Percentiles rank a stretch among this genome's conserved stretches.
phyloP scores from a whole-genome alignment of 2,329 filamentous ascomycete species.

The Nemania abortiva region DNA sequence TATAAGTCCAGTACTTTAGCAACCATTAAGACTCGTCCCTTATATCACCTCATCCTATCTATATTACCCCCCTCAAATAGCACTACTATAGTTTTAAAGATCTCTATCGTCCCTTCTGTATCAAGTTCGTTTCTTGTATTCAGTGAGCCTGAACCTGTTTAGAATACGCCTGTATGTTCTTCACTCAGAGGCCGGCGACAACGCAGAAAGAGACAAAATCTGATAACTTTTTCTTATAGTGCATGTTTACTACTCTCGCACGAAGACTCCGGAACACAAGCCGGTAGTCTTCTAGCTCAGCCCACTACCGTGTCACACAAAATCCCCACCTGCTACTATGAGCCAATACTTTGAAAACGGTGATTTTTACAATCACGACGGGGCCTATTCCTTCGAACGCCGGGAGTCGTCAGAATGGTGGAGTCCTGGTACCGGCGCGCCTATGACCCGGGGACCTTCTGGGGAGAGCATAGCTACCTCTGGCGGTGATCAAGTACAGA shows the following conservation, averaged over 20 bases:
- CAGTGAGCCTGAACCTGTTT: neutral
- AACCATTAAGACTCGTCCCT: slow-evolving; percentile 18
- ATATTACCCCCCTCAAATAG: slow-evolving; percentile 6
- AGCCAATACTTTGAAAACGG: neutral
- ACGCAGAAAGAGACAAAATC: slow-evolving; percentile 4
- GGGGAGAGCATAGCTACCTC: slow-evolving; percentile 36
- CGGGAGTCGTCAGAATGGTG: slow-evolving; percentile 30
- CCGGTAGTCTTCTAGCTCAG: slow-evolving; percentile 21
- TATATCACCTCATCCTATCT: slow-evolving; percentile 27
- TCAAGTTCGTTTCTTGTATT: slow-evolving; percentile 21
- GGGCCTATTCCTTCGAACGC: slow-evolving; percentile 3
- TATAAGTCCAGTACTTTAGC: slow-evolving; percentile 11
- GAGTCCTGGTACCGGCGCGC: slow-evolving; percentile 24
- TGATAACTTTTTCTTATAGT: slow-evolving; percentile 12
- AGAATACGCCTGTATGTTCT: neutral
- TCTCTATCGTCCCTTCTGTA: neutral
- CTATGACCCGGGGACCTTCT: slow-evolving; percentile 44
- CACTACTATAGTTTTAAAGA: slow-evolving; percentile 2
- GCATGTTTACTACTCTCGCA: slow-evolving; percentile 12
- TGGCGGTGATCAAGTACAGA: slow-evolving; percentile 31
- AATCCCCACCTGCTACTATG: slow-evolving; percentile 15
- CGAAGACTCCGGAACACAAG: slow-evolving; percentile 9
- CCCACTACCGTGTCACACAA: neutral
- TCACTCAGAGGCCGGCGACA: neutral
- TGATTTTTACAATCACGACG: slow-evolving; percentile 1